phyloP scores from a whole-genome alignment of 352 stramenopile genomes.

The Pythium aquatile region DNA sequence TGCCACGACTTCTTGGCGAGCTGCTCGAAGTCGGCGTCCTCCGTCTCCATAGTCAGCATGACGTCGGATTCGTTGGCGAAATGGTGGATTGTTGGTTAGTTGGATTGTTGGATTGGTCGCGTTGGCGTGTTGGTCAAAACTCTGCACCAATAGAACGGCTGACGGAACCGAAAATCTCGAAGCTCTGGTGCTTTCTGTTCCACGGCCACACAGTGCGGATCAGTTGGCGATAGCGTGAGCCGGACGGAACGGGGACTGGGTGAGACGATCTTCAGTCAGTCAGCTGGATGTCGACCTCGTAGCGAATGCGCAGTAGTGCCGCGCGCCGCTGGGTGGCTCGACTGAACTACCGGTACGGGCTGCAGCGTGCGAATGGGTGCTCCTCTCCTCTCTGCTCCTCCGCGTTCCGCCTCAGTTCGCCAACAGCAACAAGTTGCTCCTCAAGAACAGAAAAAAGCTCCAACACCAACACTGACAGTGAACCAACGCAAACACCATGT shows the following conservation, averaged over 20 bases:
- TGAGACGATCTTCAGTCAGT: neutral
- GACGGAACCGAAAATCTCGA: neutral
- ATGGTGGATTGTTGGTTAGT: neutral
- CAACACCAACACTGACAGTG: constrained; percentile 1
- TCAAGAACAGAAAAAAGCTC: constrained; percentile 25
- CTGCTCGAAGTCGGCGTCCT: constrained; percentile 56
- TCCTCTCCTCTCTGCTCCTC: neutral
- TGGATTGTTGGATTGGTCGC: neutral
- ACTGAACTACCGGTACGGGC: neutral
- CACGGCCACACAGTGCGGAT: neutral
- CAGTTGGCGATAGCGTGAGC: neutral
- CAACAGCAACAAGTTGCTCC: constrained; percentile 12
- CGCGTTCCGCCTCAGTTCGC: neutral
- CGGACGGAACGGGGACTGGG: neutral
- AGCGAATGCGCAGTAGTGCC: neutral
- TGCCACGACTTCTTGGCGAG: constrained; percentile 84
- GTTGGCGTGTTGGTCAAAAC: neutral
- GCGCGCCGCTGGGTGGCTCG: neutral
- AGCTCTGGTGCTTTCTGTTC: neutral
- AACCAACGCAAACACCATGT: constrained; percentile 20
- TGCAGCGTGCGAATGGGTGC: neutral
- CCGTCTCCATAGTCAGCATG: constrained; percentile 22
- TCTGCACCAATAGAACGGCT: neutral
- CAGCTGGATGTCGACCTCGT: neutral
- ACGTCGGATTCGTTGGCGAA: constrained; percentile 2